Evolutionary conservation across 2,329 filamentous ascomycete genomes (phyloP), one percentile per base, ranked within the genome.

Genomic region (Metarhizium brunneum): DNA sequence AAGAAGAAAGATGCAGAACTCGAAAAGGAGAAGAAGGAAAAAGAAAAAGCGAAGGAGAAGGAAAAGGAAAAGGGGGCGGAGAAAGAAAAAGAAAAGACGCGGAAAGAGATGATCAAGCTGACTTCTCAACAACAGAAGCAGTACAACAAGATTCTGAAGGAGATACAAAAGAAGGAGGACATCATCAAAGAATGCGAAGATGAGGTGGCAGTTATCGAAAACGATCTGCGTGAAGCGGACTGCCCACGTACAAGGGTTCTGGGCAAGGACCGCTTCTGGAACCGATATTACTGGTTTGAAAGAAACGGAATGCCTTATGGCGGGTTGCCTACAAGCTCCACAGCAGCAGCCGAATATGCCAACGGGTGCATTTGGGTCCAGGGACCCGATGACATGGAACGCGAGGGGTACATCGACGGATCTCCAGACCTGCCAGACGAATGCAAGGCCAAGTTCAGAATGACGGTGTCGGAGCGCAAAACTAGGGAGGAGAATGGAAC

Each of bases 271-370:
- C 85, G 94, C 48, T 99, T 96, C 77, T 96, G 92, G 85, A 97
- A 99, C 71, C 84, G 92, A 54, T 99, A 97, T 72, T 97, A 95
- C 77, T 99, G 94, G 92, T 96, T 97, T 69, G 94, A 99, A 72
- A 87, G 92, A 59, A 99, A 97, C 66, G 94, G 92, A 29, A 97
- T 97, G 92, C 94, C 94, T 0, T 96, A 92, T 65, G 90, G 81
- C 36, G 94, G 94, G 4, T 78, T 96, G 55, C 92, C 92, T 0
- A 83, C 82, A 60, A 95, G 90, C 69, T 96, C 92, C 16, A 97
- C 92, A 1, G 88, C 90, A 1, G 79, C 85, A 49, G 91, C 92
- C 25, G 86, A 83, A 8, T 99, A 97, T 67, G 92, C 92, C 45
- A 99, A 97, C 68, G 94, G 90, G 8, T 89, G 92, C 57, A 81